Conservation (phyloP, 768 basidiomycete genomes). For the Phanerochaete carnosa region DNA sequence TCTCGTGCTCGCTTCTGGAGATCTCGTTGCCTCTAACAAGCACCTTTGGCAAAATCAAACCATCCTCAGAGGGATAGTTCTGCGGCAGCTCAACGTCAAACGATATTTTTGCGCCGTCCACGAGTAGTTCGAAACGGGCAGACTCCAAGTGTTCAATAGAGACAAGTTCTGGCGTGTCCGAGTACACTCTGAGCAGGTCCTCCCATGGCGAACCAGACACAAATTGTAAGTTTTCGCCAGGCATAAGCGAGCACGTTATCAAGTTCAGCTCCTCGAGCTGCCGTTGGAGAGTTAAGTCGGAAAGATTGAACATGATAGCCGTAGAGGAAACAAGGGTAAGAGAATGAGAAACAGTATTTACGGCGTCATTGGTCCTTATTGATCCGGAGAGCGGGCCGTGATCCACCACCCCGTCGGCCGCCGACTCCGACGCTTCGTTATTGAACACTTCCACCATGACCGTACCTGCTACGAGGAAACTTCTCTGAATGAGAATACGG, state of each 20-base stretch:
- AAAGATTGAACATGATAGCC: background rate
- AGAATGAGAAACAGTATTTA: background rate
- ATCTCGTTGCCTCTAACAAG: slow-evolving; percentile 47
- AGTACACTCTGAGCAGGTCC: slow-evolving; percentile 22
- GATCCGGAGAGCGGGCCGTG: background rate
- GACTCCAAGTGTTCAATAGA: slow-evolving; percentile 1
- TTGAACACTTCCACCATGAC: background rate
- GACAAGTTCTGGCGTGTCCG: slow-evolving; percentile 21
- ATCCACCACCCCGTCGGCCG: background rate
- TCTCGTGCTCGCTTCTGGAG: slow-evolving; percentile 44
- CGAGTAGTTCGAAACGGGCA: slow-evolving; percentile 33
- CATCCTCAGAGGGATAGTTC: slow-evolving; percentile 13
- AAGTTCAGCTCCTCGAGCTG: slow-evolving; percentile 55
- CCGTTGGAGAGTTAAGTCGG: background rate
- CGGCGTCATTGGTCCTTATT: background rate
- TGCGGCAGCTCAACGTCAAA: slow-evolving; percentile 34
- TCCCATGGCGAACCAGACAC: slow-evolving; percentile 28
- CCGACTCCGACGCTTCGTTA: too few species aligned
- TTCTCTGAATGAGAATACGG: too few species aligned
- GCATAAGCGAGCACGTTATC: slow-evolving; percentile 59
- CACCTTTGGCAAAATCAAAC: slow-evolving; percentile 17
- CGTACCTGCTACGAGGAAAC: too few species aligned
- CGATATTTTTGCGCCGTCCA: slow-evolving; percentile 25
- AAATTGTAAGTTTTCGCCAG: slow-evolving; percentile 51
- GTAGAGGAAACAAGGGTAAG: background rate